phyloP scores from a whole-genome alignment of 202 grass and related monocot species.

The Brachypodium distachyon region DNA sequence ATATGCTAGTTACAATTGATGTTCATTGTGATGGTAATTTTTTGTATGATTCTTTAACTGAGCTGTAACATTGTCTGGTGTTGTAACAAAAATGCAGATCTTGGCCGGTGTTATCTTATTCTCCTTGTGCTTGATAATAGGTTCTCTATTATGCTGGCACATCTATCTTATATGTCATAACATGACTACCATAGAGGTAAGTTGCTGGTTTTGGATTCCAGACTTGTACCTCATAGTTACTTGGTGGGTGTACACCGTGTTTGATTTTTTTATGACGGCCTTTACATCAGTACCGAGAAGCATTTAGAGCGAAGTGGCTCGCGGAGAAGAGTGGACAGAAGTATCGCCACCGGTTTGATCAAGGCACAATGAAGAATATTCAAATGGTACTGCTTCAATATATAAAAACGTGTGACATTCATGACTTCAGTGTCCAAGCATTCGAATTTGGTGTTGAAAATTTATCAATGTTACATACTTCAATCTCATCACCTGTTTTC shows the following conservation, averaged over 20 bases:
- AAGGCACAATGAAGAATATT: slow-evolving; percentile 74
- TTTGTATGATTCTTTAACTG: not conserved
- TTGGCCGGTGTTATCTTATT: slow-evolving; percentile 44
- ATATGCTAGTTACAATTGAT: not conserved
- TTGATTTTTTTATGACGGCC: not conserved
- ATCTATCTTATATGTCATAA: slow-evolving; percentile 82
- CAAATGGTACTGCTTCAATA: slow-evolving; percentile 49
- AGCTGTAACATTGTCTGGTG: not conserved
- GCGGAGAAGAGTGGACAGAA: slow-evolving; percentile 91
- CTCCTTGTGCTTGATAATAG: slow-evolving; percentile 69
- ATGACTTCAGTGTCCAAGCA: not conserved
- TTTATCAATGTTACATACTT: not conserved
- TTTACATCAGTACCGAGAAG: slow-evolving; percentile 46
- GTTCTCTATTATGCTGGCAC: slow-evolving; percentile 88
- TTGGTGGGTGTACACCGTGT: not conserved
- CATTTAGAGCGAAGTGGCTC: slow-evolving; percentile 80
- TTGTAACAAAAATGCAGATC: slow-evolving; percentile 40
- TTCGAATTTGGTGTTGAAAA: not conserved
- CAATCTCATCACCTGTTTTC: not conserved
- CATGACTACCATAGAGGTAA: slow-evolving; percentile 95
- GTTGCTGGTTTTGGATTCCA: not conserved
- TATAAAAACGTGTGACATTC: not conserved
- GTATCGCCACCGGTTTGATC: slow-evolving; percentile 66
- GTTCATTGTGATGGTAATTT: too few species aligned
- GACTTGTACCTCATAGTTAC: not conserved